Base-by-base conservation (phyloP, 176 grass and related monocot species). In the Aegilops longissima region DNA sequence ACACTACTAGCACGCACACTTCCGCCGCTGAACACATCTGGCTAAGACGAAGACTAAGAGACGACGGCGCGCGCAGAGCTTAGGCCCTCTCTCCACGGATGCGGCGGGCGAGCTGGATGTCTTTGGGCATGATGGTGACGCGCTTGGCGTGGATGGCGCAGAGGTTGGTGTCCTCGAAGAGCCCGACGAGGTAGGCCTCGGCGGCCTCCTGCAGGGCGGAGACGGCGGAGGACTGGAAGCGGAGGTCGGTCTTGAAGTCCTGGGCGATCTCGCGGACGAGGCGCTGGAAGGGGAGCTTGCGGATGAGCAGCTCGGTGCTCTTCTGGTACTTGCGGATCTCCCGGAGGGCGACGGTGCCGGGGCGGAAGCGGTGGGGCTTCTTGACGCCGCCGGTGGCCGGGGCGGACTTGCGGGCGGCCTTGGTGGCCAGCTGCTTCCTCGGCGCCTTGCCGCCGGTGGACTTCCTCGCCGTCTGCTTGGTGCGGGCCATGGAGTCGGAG, bases 291-390 rank as follows among this genome's bases (percentile, higher is more conserved):
- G 92, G 92, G 4, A 94, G 92, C 89, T 94, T 94, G 17, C 89
- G 89, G 84, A 94, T 94, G 5, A 94, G 89, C 27, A 94, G 82
- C 82, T 94, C 90, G 1, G 90, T 94, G 87, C 90, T 94, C 85
- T 94, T 94, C 87, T 94, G 92, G 84, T 94, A 94, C 87, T 92
- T 94, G 87, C 89, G 87, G 81, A 94, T 94, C 92, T 89, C 92
- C 0, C 92, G 80, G 36, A 94, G 92, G 3, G 90, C 90, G 45
- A 94, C 93, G 84, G 90, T 94, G 66, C 90, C 93, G 0, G 87
- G 93, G 47, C 90, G 87, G 87, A 94, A 94, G 38, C 90, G 93
- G 82, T 94, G 93, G 5, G 90, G 93, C 87, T 92, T 94, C 93
- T 94, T 94, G 59, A 90, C 90, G 0, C 93, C 93, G 31, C 93